Conservation (phyloP, 2,329 filamentous ascomycete species). For the Colletotrichum siamense region DNA sequence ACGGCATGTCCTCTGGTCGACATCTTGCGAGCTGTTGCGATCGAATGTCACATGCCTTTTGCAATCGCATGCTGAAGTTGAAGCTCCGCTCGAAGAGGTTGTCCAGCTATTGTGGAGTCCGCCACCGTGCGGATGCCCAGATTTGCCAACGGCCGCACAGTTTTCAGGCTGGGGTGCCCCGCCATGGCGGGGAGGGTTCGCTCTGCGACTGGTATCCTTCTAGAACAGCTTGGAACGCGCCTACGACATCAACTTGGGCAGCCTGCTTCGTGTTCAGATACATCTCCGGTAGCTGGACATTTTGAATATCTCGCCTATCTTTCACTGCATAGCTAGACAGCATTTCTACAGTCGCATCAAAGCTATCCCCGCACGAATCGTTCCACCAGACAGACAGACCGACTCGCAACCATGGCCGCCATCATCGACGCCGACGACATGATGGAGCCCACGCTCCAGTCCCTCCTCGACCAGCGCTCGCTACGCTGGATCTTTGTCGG, state of each 20-base stretch:
- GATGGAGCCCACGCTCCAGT: slow-evolving; percentile 91
- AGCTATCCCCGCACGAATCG: background rate
- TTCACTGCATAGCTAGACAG: background rate
- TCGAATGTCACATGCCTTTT: background rate
- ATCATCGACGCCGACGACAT: slow-evolving; percentile 69
- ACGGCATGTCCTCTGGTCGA: slow-evolving; percentile 1
- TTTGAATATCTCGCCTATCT: background rate
- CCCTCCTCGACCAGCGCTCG: slow-evolving; percentile 92
- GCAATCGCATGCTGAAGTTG: background rate
- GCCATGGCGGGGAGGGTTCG: slow-evolving; percentile 13
- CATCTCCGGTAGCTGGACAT: background rate
- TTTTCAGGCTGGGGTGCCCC: slow-evolving; percentile 8
- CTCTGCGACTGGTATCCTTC: slow-evolving; percentile 3
- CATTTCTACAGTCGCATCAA: background rate
- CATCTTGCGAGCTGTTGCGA: background rate
- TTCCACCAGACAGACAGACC: background rate
- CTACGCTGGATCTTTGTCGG: slow-evolving; percentile 99
- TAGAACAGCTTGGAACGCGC: slow-evolving; percentile 22
- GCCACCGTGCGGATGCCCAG: background rate
- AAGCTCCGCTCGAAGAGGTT: background rate
- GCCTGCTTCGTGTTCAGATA: background rate
- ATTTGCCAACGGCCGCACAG: background rate
- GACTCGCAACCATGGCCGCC: slow-evolving; percentile 44
- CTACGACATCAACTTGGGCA: background rate
- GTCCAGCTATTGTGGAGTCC: slow-evolving; percentile 10